Conservation (phyloP, 78 protist species). For the Dictyostelium capitatum region DNA sequence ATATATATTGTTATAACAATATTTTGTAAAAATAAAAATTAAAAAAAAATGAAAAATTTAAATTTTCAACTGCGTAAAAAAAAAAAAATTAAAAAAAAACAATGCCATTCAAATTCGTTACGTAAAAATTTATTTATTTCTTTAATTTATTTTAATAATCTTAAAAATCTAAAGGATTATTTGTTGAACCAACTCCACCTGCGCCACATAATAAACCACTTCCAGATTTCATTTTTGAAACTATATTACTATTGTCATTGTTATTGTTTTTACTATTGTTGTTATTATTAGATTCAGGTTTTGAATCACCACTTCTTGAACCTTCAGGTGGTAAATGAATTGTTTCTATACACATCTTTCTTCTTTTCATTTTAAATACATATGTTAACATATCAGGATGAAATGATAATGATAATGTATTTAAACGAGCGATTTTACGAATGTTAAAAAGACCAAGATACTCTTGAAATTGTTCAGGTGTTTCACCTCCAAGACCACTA, state of each 20-base stretch:
- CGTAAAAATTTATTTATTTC: no score
- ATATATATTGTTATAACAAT: no score
- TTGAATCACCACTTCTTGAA: conserved; percentile 61
- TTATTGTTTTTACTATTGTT: not conserved
- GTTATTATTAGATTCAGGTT: not conserved
- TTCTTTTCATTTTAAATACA: conserved; percentile 84
- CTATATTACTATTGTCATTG: not conserved
- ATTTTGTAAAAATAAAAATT: no score
- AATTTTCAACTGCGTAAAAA: not conserved
- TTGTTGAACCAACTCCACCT: not conserved
- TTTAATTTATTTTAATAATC: not conserved
- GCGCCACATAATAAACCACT: conserved; percentile 55
- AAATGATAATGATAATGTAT: conserved; percentile 66
- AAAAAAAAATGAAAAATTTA: not conserved
- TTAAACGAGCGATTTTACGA: conserved; percentile 66
- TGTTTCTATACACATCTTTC: conserved; percentile 76
- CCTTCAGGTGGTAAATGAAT: conserved; percentile 79
- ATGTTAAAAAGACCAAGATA: conserved; percentile 79
- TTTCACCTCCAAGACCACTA: conserved; percentile 65
- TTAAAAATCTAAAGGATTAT: conserved; percentile 30
- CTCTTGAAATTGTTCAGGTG: conserved; percentile 68
- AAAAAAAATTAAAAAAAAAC: not conserved
- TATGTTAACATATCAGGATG: conserved; percentile 69
- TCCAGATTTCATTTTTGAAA: conserved; percentile 77
- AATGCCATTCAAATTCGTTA: not conserved